These are phyloP conservation scores for Incumbomyces lentus DNA, from an alignment of 2,329 filamentous ascomycete species.

Conservation along the genomic window DNA sequence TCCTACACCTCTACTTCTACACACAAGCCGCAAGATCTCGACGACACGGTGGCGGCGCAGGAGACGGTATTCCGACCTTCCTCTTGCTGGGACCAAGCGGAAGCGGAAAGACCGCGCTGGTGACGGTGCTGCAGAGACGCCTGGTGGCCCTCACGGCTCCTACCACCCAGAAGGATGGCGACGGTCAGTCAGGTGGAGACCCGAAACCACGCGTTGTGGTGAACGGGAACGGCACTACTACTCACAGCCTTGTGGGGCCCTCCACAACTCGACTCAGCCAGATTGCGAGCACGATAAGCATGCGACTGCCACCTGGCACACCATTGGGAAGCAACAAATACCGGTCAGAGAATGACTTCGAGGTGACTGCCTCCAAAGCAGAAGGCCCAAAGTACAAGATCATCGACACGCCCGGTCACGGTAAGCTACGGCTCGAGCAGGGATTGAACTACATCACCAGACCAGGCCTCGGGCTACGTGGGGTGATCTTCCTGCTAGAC, in stretches of 20 bases:
- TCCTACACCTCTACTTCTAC: conserved; percentile 68
- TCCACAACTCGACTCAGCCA: conserved; percentile 52
- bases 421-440: conserved; percentile 71
- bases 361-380: conserved; percentile 44
- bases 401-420: conserved; percentile 82
- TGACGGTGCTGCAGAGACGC: conserved; percentile 25
- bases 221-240: conserved; percentile 10
- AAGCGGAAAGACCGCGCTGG: conserved; percentile 76
- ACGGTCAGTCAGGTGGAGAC: conserved; percentile 26
- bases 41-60: conserved; percentile 31
- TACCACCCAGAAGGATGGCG: not conserved
- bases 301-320: conserved; percentile 44
- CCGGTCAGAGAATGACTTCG: conserved; percentile 55
- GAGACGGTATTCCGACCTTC: conserved; percentile 50
- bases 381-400: conserved; percentile 31
- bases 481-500: conserved; percentile 82
- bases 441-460: conserved; percentile 41
- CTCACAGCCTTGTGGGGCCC: conserved; percentile 25
- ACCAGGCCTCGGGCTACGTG: conserved; percentile 41
- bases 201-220: conserved; percentile 35
- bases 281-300: conserved; percentile 45
- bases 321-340: conserved; percentile 50
- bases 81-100: conserved; percentile 72
- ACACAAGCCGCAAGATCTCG: conserved; percentile 52
- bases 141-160: not conserved